Evolutionary conservation across 1,284 basidiomycete species (phyloP).

Genomic region (Pyrrhoderma noxium): DNA sequence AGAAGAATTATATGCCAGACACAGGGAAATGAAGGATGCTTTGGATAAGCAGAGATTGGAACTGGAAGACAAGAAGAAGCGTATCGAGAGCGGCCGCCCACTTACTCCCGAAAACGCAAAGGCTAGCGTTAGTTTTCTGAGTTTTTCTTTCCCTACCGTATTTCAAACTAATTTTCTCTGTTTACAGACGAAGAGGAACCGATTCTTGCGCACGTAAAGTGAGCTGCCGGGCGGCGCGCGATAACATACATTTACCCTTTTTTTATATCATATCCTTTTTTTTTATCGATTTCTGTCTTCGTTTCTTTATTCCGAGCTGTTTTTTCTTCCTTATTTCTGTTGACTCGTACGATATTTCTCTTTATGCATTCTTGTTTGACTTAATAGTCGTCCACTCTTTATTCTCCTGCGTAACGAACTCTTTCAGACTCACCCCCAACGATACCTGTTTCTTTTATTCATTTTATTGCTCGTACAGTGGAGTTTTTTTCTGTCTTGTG

Average conservation of each 20-base stretch:
- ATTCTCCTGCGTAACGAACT: slow-evolving; percentile 9
- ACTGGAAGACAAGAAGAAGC: slow-evolving; percentile 97
- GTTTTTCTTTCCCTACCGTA: slow-evolving; percentile 1
- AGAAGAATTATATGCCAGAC: slow-evolving; percentile 94
- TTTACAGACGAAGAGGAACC: slow-evolving; percentile 60
- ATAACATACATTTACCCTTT: slow-evolving; percentile 1
- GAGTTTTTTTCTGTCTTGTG: slow-evolving; percentile 15
- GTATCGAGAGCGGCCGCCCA: slow-evolving; percentile 89
- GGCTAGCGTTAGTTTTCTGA: slow-evolving; percentile 36
- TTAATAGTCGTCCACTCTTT: slow-evolving; percentile 18
- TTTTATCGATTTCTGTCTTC: slow-evolving; percentile 8
- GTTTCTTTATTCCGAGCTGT: background rate
- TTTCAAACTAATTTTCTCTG: background rate
- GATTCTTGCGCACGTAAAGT: slow-evolving; percentile 67
- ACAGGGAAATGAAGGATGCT: slow-evolving; percentile 98
- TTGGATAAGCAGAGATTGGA: slow-evolving; percentile 94
- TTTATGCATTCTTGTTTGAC: slow-evolving; percentile 6
- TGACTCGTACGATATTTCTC: background rate
- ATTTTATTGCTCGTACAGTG: slow-evolving; percentile 14
- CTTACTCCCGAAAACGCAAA: slow-evolving; percentile 89
- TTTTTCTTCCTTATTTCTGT: background rate
- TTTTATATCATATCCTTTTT: slow-evolving; percentile 11
- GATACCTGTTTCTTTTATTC: slow-evolving; percentile 18
- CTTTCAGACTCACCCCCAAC: slow-evolving; percentile 1
- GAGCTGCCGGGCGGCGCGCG: slow-evolving; percentile 27